Evolutionary conservation across 805 yeast genomes (phyloP), one percentile per base, ranked within the genome.

Genomic region (Starmerella etchellsii): DNA sequence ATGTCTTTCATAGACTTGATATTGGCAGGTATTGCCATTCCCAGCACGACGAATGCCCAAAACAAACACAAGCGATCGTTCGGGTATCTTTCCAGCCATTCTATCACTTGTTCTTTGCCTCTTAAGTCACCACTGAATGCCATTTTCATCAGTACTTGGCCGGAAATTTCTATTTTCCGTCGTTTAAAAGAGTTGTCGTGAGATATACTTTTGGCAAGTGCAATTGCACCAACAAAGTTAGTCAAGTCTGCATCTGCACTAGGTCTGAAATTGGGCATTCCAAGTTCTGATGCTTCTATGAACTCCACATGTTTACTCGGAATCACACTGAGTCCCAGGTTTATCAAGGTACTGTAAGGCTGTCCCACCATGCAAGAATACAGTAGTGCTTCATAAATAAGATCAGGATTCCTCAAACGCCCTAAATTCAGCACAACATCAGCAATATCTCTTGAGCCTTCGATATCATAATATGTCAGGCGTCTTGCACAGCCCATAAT

Each of bases 301-400:
- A 48, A 48, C 34, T 48, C 51, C 3, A 48, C 31, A 21, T 48
- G 49, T 24, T 26, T 10, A 6, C 36, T 18, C 3, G 28, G 30
- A n/a, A 48, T 48, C 4, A 28, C 5, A 2, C 7, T 3, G 4
- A 37, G 39, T 7, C 26, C 34, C 10, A 37, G 8, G 13, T 26
- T 25, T 1, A 22, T 2, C 22, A 48, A n/a, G 6, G 33, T 19
- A 3, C 16, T 15, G 10, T 18, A 10, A 6, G 36, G 19, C 30
- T 40, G 44, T 4, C 47, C 42, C 10, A 30, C 31, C 1, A 38
- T 10, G 27, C 47, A 42, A 4, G 47, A 26, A 20, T 34, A 47
- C 7, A 27, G 34, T 20, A 34, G 34, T 25, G 34, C 36, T 28
- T 48, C 50, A 18, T 30, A 22, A 11, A 13, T 20, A 23, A 48